Conservation (phyloP, 139 green algal species). For the Coelastrella sp. region DNA sequence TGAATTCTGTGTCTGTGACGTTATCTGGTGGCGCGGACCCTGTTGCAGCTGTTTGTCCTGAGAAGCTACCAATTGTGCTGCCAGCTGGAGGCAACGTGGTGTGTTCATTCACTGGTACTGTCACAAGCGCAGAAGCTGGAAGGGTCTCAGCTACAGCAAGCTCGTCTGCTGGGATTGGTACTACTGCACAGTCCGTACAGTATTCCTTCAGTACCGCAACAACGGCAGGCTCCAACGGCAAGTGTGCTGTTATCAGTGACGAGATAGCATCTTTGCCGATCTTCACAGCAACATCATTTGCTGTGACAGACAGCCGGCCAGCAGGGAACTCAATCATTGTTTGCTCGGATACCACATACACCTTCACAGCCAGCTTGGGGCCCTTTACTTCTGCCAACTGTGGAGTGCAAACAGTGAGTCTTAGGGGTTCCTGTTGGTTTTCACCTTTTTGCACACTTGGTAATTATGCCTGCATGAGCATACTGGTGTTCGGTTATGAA, state of each 20-base stretch:
- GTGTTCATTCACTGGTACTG: background rate
- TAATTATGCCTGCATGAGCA: too few relatives aligned
- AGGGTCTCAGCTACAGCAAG: background rate
- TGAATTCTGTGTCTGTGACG: background rate
- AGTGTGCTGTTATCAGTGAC: conserved; percentile 21
- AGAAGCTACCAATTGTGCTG: background rate
- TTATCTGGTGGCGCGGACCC: background rate
- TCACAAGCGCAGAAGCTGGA: background rate
- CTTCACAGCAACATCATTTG: background rate
- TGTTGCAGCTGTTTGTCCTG: background rate
- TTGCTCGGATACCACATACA: conserved; percentile 11
- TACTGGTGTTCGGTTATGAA: too few relatives aligned
- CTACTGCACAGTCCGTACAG: background rate
- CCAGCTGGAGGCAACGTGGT: background rate
- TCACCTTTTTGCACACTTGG: too few relatives aligned
- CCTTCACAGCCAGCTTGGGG: conserved; percentile 9
- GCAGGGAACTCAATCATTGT: background rate
- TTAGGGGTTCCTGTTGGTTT: background rate
- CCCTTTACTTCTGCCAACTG: background rate
- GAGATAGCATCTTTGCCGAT: background rate
- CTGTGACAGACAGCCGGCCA: conserved; percentile 14
- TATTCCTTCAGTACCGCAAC: background rate
- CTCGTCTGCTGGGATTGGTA: background rate
- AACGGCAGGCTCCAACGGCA: background rate
- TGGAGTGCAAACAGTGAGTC: conserved; percentile 7